Conservation (phyloP, 345 rosid species). For the Turritis glabra region DNA sequence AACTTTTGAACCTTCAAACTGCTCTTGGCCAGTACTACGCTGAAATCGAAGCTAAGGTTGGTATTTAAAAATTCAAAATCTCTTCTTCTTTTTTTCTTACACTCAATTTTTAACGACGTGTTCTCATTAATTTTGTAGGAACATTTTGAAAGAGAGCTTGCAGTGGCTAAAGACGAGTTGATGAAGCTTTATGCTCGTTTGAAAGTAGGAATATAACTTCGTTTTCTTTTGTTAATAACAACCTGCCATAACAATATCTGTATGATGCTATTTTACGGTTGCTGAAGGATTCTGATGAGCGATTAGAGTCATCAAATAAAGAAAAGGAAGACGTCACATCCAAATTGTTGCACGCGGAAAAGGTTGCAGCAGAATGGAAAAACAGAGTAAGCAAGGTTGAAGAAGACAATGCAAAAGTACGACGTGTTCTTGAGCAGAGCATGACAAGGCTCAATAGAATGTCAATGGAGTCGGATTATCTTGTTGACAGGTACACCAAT, state of each 20-base stretch:
- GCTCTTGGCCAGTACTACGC: conserved; percentile 96
- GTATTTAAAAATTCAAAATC: background rate
- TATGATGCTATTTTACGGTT: conserved; percentile 10
- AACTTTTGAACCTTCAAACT: conserved; percentile 85
- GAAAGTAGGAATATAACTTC: conserved; percentile 47
- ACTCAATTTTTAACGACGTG: background rate
- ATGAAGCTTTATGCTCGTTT: conserved; percentile 55
- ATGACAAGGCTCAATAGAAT: conserved; percentile 90
- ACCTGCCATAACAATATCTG: background rate
- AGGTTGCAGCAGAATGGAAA: conserved; percentile 57
- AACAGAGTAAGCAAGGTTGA: conserved; percentile 69
- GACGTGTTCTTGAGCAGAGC: conserved; percentile 84
- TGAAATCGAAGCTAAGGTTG: conserved; percentile 91
- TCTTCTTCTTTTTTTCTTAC: background rate
- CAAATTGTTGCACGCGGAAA: conserved; percentile 61
- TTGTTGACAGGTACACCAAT: conserved; percentile 69
- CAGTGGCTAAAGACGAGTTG: conserved; percentile 73
- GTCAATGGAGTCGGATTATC: conserved; percentile 87
- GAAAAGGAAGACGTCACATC: conserved; percentile 67
- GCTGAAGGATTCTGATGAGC: conserved; percentile 56
- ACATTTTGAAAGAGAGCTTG: conserved; percentile 71
- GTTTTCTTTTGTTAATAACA: background rate
- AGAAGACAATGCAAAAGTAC: conserved; percentile 78
- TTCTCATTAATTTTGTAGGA: conserved; percentile 44
- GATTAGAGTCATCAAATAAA: conserved; percentile 47